These are phyloP conservation scores for Phoenix dactylifera DNA, from an alignment of 176 grass and related monocot species.

Conservation along the genomic window DNA sequence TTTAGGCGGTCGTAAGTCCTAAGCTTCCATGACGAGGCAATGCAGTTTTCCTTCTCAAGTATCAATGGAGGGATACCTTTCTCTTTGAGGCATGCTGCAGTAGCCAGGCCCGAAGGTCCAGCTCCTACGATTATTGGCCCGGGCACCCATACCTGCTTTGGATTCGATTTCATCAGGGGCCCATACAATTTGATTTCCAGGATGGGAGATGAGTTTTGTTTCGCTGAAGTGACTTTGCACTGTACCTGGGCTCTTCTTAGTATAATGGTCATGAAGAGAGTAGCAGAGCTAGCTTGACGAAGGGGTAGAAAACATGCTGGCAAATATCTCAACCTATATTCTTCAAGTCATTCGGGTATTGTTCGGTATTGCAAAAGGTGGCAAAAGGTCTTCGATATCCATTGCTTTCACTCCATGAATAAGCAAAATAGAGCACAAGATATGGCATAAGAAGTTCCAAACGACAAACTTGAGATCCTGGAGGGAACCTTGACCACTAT, in stretches of 20 bases:
- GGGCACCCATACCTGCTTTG: slow-evolving; percentile 58
- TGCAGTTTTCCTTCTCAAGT: slow-evolving; percentile 65
- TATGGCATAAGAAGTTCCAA: too few relatives aligned
- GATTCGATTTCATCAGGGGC: slow-evolving; percentile 17
- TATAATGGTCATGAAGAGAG: slow-evolving; percentile 1
- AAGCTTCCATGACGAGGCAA: slow-evolving; percentile 61
- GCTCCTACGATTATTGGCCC: slow-evolving; percentile 81
- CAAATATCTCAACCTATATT: too few relatives aligned
- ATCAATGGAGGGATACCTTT: slow-evolving; percentile 59
- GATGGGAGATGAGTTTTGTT: slow-evolving; percentile 9
- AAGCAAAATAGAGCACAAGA: too few relatives aligned
- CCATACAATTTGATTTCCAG: slow-evolving; percentile 22
- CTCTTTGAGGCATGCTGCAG: slow-evolving; percentile 62
- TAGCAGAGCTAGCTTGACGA: neutral
- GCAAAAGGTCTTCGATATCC: too few relatives aligned
- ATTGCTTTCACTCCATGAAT: too few relatives aligned
- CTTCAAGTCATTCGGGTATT: neutral
- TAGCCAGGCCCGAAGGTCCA: slow-evolving; percentile 67
- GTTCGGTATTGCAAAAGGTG: too few relatives aligned
- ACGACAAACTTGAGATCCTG: too few relatives aligned
- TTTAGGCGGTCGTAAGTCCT: slow-evolving; percentile 76
- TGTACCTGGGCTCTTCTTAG: neutral
- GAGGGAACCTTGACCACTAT: too few relatives aligned
- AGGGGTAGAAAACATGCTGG: too few relatives aligned
- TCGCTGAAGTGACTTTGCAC: neutral